These are phyloP conservation scores for Nitzschia sp. DNA, from an alignment of 108 stramenopile species.

Conservation along the genomic window DNA sequence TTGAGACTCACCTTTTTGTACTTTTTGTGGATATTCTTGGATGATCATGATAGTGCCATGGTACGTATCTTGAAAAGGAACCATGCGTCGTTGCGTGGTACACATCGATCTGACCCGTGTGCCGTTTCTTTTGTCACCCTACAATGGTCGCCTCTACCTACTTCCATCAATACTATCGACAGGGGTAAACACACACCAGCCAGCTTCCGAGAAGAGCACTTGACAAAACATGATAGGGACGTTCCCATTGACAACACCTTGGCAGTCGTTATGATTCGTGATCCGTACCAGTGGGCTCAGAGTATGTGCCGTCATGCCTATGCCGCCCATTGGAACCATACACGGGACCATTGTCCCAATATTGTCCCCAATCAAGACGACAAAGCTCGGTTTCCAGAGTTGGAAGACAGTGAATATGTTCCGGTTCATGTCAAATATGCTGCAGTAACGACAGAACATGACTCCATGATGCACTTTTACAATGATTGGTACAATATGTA, in stretches of 20 bases:
- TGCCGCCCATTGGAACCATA: slow-evolving; percentile 56
- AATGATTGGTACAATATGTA: slow-evolving; percentile 72
- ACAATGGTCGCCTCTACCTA: not conserved
- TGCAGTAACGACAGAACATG: slow-evolving; percentile 10
- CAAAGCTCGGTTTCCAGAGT: slow-evolving; percentile 1
- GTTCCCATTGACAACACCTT: slow-evolving; percentile 41
- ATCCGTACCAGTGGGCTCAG: slow-evolving; percentile 83
- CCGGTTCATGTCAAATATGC: slow-evolving; percentile 42
- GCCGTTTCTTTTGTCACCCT: not conserved
- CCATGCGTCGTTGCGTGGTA: too few relatives aligned
- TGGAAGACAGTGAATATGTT: not conserved
- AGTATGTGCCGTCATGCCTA: slow-evolving; percentile 68
- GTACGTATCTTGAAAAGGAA: too few relatives aligned
- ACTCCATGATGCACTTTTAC: slow-evolving; percentile 66
- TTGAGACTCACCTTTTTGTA: not conserved
- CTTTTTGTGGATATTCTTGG: too few relatives aligned
- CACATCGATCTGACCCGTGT: not conserved
- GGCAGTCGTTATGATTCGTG: slow-evolving; percentile 76
- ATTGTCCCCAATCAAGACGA: slow-evolving; percentile 44
- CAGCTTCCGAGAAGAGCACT: not conserved
- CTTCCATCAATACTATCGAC: slow-evolving; percentile 25
- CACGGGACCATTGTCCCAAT: slow-evolving; percentile 60
- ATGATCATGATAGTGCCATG: not conserved
- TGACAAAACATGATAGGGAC: slow-evolving; percentile 17
- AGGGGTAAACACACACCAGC: slow-evolving; percentile 71